Evolutionary conservation across 352 stramenopile species (phyloP).

Genomic region (Pythium rishiriense): DNA sequence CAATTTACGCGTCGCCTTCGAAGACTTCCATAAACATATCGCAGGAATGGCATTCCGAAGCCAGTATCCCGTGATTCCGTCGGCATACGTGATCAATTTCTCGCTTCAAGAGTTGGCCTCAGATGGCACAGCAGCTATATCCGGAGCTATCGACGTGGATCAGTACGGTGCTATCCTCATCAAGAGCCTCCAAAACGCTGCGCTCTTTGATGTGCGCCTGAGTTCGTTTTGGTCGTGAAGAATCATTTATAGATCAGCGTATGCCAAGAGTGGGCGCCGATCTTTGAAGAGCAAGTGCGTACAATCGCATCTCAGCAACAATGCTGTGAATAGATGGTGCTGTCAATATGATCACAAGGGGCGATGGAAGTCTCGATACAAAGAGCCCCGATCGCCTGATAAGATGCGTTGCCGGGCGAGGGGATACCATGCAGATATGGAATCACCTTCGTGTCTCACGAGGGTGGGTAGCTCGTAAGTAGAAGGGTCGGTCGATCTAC

Average conservation of each 20-base stretch:
- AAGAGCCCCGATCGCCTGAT: background rate
- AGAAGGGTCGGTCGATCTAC: background rate
- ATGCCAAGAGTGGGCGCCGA: background rate
- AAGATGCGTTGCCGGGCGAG: background rate
- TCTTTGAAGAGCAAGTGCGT: background rate
- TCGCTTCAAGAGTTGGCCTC: slow-evolving; percentile 19
- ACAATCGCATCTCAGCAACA: slow-evolving; percentile 14
- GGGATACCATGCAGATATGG: background rate
- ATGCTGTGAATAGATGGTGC: slow-evolving; percentile 14
- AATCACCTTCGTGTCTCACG: background rate
- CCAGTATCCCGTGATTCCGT: slow-evolving; percentile 22
- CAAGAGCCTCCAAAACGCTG: slow-evolving; percentile 23
- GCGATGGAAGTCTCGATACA: background rate
- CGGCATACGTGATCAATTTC: slow-evolving; percentile 26
- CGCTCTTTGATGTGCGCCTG: slow-evolving; percentile 23
- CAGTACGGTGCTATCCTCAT: slow-evolving; percentile 15
- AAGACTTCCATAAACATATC: slow-evolving; percentile 24
- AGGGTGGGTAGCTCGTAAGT: background rate
- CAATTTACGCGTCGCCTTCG: slow-evolving; percentile 13
- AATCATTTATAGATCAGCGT: background rate
- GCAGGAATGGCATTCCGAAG: slow-evolving; percentile 21
- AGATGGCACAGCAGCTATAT: slow-evolving; percentile 3
- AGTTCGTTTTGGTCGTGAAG: slow-evolving; percentile 21
- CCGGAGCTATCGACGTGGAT: slow-evolving; percentile 18
- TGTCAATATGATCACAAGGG: background rate